phyloP scores from a whole-genome alignment of 2,329 filamentous ascomycete species.

The Sarocladium strictum region DNA sequence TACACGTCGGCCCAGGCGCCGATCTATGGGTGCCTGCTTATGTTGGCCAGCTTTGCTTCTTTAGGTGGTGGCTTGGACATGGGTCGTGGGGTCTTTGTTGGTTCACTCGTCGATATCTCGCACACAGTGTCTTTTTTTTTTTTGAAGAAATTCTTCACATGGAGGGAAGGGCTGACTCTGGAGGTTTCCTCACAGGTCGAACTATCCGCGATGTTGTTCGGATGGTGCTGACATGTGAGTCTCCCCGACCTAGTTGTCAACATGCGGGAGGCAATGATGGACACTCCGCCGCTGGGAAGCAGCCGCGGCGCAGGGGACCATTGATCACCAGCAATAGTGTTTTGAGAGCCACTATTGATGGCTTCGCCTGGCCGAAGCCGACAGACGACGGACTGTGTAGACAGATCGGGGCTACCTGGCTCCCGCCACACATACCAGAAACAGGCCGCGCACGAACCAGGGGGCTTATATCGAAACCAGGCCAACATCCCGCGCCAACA shows the following conservation, averaged over 20 bases:
- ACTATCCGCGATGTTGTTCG: background rate
- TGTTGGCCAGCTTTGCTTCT: background rate
- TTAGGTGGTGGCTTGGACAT: background rate
- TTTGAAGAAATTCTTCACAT: background rate
- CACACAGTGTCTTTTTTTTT: background rate
- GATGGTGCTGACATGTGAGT: background rate
- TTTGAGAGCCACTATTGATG: background rate
- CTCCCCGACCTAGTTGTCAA: background rate
- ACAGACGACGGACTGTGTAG: background rate
- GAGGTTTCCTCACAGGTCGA: too few species aligned
- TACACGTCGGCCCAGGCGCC: background rate
- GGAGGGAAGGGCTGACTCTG: background rate
- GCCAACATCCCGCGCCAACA: background rate
- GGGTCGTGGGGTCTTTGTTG: background rate
- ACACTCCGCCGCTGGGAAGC: background rate
- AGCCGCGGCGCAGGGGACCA: background rate
- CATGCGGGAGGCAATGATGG: background rate
- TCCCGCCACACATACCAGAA: background rate
- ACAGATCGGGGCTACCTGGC: background rate
- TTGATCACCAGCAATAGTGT: background rate
- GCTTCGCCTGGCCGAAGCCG: background rate
- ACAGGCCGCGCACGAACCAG: background rate
- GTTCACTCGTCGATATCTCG: constrained; percentile 1
- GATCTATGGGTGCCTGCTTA: background rate
- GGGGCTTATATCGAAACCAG: background rate